Percentiles rank a stretch among this genome's conserved stretches.
Evolutionary conservation across 176 grass and related monocot species (phyloP).

Genomic region (Lolium multiflorum): DNA sequence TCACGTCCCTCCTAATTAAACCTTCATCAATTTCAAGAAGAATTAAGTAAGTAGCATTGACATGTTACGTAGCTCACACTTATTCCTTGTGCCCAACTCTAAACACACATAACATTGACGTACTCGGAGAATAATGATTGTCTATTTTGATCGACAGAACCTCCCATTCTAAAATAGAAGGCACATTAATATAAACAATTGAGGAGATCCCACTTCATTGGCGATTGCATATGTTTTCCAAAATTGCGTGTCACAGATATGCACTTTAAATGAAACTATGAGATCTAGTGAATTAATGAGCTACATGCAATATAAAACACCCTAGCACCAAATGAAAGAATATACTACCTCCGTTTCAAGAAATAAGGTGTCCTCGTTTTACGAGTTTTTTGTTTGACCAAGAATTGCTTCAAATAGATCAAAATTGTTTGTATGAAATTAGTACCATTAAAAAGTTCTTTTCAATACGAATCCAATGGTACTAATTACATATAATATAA

Average conservation of each 20-base stretch:
- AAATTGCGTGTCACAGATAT: neutral
- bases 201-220: neutral
- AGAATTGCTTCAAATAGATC: too few relatives aligned
- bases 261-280: neutral
- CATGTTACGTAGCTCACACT: neutral
- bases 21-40: neutral
- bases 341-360: too few relatives aligned
- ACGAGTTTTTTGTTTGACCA: too few relatives aligned
- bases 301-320: slow-evolving; percentile 14
- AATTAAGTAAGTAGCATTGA: neutral
- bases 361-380: too few relatives aligned
- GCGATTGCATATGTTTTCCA: neutral
- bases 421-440: too few relatives aligned
- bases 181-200: neutral
- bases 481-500: too few relatives aligned
- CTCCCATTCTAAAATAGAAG: neutral
- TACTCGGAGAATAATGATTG: neutral
- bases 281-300: neutral
- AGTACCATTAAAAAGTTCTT: too few relatives aligned
- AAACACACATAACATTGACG: neutral
- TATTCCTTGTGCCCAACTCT: neutral
- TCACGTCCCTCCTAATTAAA: neutral
- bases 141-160: neutral
- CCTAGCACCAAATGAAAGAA: neutral
- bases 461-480: too few relatives aligned